A percentile compares a stretch with the other conserved stretches of the same genome.
Evolutionary conservation across 1,284 basidiomycete species (phyloP).

Genomic region (Salmacisia buchloeana): DNA sequence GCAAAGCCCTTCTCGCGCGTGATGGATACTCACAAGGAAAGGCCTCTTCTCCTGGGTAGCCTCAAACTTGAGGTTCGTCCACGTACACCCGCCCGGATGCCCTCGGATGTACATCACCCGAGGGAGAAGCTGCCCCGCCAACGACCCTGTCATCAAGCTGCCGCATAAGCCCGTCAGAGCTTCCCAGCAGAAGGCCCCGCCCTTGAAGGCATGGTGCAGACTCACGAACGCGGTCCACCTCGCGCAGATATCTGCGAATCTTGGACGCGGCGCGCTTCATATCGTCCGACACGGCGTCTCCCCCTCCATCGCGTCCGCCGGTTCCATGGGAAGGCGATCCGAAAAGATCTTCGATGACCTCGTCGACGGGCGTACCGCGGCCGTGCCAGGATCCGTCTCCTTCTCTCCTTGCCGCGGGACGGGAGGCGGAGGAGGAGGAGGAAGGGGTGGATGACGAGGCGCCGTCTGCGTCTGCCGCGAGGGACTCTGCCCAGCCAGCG

Average conservation of each 20-base stretch:
- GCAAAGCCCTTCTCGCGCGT: neutral
- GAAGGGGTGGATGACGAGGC: neutral
- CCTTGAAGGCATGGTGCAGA: neutral
- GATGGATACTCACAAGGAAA: slow-evolving; percentile 7
- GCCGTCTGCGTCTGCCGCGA: neutral
- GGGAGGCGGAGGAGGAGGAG: neutral
- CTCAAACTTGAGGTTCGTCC: slow-evolving; percentile 10
- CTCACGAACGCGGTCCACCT: slow-evolving; percentile 6
- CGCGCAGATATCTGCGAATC: neutral
- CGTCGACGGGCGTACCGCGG: neutral
- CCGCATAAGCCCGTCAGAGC: neutral
- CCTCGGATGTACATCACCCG: slow-evolving; percentile 4
- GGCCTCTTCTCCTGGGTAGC: slow-evolving; percentile 8
- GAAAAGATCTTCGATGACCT: slow-evolving; percentile 7
- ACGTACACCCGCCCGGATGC: slow-evolving; percentile 1
- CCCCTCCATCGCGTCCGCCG: neutral
- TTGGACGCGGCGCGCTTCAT: neutral
- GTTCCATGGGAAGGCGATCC: neutral
- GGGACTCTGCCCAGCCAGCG: neutral
- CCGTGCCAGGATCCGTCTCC: too few species aligned
- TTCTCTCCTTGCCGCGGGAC: neutral
- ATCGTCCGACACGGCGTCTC: neutral
- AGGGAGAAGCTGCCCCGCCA: slow-evolving; percentile 9
- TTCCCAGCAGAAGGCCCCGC: neutral
- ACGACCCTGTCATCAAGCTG: neutral